These are phyloP conservation scores for Acanthamoeba sp. DNA, from an alignment of 208 protist genomes.

Conservation along the genomic window DNA sequence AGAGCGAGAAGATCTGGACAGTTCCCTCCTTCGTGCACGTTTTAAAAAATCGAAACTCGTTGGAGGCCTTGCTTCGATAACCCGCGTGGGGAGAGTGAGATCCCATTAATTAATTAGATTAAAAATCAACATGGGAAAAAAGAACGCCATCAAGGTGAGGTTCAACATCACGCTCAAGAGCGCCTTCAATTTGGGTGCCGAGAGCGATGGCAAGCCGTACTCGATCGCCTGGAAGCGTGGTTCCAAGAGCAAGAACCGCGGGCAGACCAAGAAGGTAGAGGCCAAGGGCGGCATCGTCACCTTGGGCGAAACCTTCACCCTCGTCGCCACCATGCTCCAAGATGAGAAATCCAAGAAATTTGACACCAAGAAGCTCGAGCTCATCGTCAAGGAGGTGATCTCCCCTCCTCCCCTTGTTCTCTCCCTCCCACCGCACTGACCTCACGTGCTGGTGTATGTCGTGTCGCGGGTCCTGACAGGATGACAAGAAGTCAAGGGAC, in stretches of 20 bases:
- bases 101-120: not conserved
- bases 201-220: not conserved
- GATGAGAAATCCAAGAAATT: slow-evolving; percentile 55
- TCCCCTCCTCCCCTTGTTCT: not conserved
- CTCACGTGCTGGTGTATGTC: not conserved
- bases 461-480: not conserved
- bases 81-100: no score
- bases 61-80: no score
- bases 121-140: not conserved
- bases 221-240: slow-evolving; percentile 38
- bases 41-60: no score
- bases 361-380: slow-evolving; percentile 25
- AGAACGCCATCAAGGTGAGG: slow-evolving; percentile 21
- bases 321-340: slow-evolving; percentile 24
- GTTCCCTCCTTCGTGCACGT: no score
- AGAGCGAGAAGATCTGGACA: no score
- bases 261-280: slow-evolving; percentile 26
- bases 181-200: not conserved
- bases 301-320: not conserved
- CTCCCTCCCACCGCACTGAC: not conserved
- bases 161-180: slow-evolving; percentile 51
- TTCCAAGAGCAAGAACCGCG: slow-evolving; percentile 23
- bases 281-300: slow-evolving; percentile 9
- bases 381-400: not conserved
- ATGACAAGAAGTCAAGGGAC: not conserved